Percentiles rank a stretch among this genome's conserved stretches.
phyloP scores from a whole-genome alignment of 2,329 filamentous ascomycete species.

The Nigrograna mackinnonii region DNA sequence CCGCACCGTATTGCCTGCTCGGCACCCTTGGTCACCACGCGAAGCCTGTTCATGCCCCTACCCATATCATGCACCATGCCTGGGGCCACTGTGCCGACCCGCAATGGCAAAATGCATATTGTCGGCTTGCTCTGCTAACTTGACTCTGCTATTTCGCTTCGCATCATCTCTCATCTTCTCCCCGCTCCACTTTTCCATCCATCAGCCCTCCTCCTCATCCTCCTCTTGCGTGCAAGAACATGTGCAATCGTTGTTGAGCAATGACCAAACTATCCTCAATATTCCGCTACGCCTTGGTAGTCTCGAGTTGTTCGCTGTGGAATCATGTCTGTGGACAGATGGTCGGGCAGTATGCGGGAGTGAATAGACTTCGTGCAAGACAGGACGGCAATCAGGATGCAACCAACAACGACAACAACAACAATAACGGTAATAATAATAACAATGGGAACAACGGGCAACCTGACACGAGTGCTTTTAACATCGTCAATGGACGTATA shows the following conservation, averaged over 20 bases:
- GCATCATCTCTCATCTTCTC: too few relatives aligned
- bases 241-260: constrained; percentile 31
- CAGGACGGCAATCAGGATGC: constrained; percentile 8
- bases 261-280: constrained; percentile 24
- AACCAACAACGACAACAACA: constrained; percentile 14
- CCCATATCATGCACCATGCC: too few relatives aligned
- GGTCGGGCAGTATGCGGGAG: constrained; percentile 25
- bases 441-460: constrained; percentile 11
- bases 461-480: constrained; percentile 48
- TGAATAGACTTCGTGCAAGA: constrained; percentile 10
- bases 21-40: too few relatives aligned
- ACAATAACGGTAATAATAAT: constrained; percentile 14
- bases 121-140: constrained; percentile 8
- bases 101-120: constrained; percentile 10
- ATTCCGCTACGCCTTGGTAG: constrained; percentile 13
- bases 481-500: constrained; percentile 66
- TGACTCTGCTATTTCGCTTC: not conserved
- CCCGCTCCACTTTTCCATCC: constrained; percentile 1
- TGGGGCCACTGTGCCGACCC: too few relatives aligned
- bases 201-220: constrained; percentile 1
- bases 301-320: constrained; percentile 19
- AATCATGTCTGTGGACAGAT: constrained; percentile 25
- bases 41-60: too few relatives aligned
- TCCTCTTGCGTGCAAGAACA: constrained; percentile 21
- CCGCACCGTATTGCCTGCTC: too few relatives aligned